Evolutionary conservation across 2,329 filamentous ascomycete genomes (phyloP).

Genomic region (Fusarium pseudonygamai): DNA sequence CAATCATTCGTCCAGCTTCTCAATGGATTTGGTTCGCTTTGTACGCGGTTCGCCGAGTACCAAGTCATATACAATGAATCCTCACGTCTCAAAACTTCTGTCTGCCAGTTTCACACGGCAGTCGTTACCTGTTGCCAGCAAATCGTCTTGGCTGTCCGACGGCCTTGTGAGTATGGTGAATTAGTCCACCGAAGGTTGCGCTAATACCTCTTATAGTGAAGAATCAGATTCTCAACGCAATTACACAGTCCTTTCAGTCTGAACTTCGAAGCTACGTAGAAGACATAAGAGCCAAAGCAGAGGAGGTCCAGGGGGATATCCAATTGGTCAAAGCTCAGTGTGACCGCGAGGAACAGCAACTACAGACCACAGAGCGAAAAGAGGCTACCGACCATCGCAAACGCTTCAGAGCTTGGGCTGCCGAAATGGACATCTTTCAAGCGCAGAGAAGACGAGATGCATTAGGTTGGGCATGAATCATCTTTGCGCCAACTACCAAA

Average conservation of each 20-base stretch:
- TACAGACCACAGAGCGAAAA: slow-evolving; percentile 5
- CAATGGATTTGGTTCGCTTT: slow-evolving; percentile 9
- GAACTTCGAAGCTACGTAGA: slow-evolving; percentile 19
- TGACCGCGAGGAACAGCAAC: slow-evolving; percentile 1
- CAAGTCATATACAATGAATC: slow-evolving; percentile 7
- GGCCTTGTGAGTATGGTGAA: not conserved
- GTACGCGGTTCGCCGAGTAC: slow-evolving; percentile 11
- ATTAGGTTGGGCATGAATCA: not conserved
- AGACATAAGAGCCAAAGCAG: slow-evolving; percentile 10
- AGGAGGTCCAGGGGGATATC: slow-evolving; percentile 1
- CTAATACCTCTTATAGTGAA: not conserved
- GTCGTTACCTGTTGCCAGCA: slow-evolving; percentile 18
- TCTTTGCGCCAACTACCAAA: too few species aligned
- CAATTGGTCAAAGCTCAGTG: slow-evolving; percentile 4
- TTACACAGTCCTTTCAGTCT: slow-evolving; percentile 17
- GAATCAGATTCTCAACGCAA: not conserved
- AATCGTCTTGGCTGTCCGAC: not conserved
- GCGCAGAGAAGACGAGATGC: not conserved
- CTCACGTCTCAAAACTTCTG: not conserved
- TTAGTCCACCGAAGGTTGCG: accelerated
- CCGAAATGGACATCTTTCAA: not conserved
- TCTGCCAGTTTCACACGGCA: slow-evolving; percentile 16
- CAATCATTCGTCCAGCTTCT: slow-evolving; percentile 26
- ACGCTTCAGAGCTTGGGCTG: not conserved
- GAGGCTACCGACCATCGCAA: not conserved